Evolutionary conservation across 192 early-diverging fungal genomes (phyloP).

Genomic region (Phlyctochytrium bullatum): DNA sequence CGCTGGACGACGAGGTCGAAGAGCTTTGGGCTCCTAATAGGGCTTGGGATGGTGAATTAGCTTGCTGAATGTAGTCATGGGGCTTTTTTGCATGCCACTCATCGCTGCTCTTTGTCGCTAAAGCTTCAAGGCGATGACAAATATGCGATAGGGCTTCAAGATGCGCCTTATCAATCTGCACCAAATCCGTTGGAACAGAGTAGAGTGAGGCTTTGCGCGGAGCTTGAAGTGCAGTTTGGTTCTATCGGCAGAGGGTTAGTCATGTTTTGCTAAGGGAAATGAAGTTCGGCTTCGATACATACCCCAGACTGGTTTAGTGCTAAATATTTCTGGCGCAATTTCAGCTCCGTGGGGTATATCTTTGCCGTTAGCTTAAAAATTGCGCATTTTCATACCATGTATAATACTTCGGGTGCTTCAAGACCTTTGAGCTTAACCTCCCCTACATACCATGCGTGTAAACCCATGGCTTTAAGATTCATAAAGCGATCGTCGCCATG

Average conservation of each 20-base stretch:
- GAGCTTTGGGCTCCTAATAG: too few species aligned
- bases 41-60: too few species aligned
- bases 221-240: background rate
- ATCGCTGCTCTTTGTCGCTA: constrained; percentile 39
- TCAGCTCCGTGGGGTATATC: constrained; percentile 29
- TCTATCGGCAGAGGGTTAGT: background rate
- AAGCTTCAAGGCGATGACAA: constrained; percentile 58
- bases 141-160: constrained; percentile 49
- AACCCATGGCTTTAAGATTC: constrained; percentile 19
- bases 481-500: constrained; percentile 18
- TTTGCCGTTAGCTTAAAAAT: constrained; percentile 19
- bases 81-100: constrained; percentile 22
- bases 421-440: constrained; percentile 84
- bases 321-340: constrained; percentile 29
- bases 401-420: constrained; percentile 82
- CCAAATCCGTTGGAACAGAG: background rate
- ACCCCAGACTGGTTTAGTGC: constrained; percentile 30
- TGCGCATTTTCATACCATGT: constrained; percentile 44
- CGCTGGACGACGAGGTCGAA: too few species aligned
- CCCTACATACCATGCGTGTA: constrained; percentile 63
- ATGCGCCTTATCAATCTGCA: constrained; percentile 43
- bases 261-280: constrained; percentile 5
- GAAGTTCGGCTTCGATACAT: constrained; percentile 20
- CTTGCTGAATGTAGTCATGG: too few species aligned
- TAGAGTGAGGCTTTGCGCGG: background rate